These are phyloP conservation scores for Hanseniaspora opuntiae DNA, from an alignment of 805 yeast species.

Conservation along the genomic window DNA sequence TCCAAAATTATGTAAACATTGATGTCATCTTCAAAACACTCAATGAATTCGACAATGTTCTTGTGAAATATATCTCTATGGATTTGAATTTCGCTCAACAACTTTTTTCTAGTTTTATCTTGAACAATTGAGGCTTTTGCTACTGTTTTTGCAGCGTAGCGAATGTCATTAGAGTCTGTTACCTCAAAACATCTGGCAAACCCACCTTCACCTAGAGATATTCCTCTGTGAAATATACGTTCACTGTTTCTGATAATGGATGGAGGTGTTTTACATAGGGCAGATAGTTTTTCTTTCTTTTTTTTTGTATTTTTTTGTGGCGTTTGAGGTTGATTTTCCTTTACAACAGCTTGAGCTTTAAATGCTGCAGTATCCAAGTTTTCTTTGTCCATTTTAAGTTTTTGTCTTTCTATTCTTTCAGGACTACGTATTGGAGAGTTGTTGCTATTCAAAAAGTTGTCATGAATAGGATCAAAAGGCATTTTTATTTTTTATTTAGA, in stretches of 20 bases:
- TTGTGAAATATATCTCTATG: slow-evolving; percentile 82
- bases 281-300: slow-evolving; percentile 77
- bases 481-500: background rate
- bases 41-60: slow-evolving; percentile 82
- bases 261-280: slow-evolving; percentile 94
- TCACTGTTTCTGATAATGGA: slow-evolving; percentile 83
- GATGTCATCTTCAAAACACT: slow-evolving; percentile 91
- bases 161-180: slow-evolving; percentile 73
- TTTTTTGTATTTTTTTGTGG: slow-evolving; percentile 31
- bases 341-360: background rate
- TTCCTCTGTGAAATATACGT: slow-evolving; percentile 79
- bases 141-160: slow-evolving; percentile 92
- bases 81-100: slow-evolving; percentile 85
- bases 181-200: slow-evolving; percentile 97
- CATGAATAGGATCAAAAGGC: slow-evolving; percentile 11
- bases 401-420: slow-evolving; percentile 5
- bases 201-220: slow-evolving; percentile 93
- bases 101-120: slow-evolving; percentile 71
- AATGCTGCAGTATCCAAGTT: slow-evolving; percentile 14
- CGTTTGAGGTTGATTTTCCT: slow-evolving; percentile 19
- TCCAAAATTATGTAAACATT: slow-evolving; percentile 89
- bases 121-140: slow-evolving; percentile 88
- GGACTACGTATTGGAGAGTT: slow-evolving; percentile 12
- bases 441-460: slow-evolving; percentile 8
- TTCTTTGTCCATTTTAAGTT: slow-evolving; percentile 15